Evolutionary conservation across 2,329 filamentous ascomycete species (phyloP).

Genomic region (Hypoxylon sp.): DNA sequence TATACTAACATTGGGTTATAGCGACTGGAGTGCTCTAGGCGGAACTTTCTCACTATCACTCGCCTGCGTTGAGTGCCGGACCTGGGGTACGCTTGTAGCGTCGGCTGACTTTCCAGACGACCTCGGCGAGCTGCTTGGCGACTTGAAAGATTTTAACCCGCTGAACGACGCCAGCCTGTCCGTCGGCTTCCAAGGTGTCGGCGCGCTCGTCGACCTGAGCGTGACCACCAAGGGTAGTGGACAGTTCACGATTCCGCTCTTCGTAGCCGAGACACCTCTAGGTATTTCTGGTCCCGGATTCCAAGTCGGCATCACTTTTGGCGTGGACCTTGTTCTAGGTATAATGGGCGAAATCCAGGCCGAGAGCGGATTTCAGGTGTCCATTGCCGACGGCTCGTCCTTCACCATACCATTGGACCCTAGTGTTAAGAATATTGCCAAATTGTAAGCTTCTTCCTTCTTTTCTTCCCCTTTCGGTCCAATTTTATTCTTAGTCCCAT

Average conservation of each 20-base stretch:
- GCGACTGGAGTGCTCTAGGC: slow-evolving; percentile 29
- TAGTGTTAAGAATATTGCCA: slow-evolving; percentile 40
- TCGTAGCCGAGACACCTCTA: slow-evolving; percentile 45
- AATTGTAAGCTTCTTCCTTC: slow-evolving; percentile 47
- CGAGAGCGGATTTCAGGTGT: slow-evolving; percentile 48
- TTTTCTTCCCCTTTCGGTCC: neutral
- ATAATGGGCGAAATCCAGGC: slow-evolving; percentile 45
- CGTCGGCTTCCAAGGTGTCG: slow-evolving; percentile 49
- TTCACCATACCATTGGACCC: slow-evolving; percentile 49
- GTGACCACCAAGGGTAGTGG: slow-evolving; percentile 37
- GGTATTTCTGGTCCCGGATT: slow-evolving; percentile 49
- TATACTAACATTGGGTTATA: slow-evolving; percentile 24
- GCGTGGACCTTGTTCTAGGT: slow-evolving; percentile 47
- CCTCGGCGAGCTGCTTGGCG: slow-evolving; percentile 45
- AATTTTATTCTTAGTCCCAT: neutral
- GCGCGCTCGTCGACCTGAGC: slow-evolving; percentile 47
- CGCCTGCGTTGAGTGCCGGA: slow-evolving; percentile 48
- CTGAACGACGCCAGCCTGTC: slow-evolving; percentile 48
- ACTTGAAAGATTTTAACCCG: slow-evolving; percentile 47
- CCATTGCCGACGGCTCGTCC: slow-evolving; percentile 48
- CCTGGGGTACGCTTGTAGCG: slow-evolving; percentile 44
- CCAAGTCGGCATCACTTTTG: slow-evolving; percentile 48
- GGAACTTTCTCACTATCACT: slow-evolving; percentile 38
- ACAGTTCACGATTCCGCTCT: slow-evolving; percentile 45
- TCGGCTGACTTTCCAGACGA: slow-evolving; percentile 48